phyloP scores from a whole-genome alignment of 306 rosid genomes.

The Leucaena leucocephala region DNA sequence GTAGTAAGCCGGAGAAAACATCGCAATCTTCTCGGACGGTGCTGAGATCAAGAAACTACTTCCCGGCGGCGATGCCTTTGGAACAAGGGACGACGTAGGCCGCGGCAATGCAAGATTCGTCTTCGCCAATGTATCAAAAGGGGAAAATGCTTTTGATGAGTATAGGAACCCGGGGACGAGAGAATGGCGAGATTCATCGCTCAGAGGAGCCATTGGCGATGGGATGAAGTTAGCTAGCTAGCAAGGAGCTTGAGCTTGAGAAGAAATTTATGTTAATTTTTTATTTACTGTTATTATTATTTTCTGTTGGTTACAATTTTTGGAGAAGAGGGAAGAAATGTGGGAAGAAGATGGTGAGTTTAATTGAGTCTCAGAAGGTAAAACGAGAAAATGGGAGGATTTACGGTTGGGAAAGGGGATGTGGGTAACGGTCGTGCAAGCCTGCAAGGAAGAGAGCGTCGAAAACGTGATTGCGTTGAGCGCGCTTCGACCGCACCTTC shows the following conservation, averaged over 20 bases:
- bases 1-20: slow-evolving; percentile 71
- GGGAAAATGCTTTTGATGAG: slow-evolving; percentile 41
- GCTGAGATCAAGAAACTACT: slow-evolving; percentile 47
- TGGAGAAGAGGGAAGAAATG: background rate
- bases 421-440: slow-evolving; percentile 7
- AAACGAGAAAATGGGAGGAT: slow-evolving; percentile 35
- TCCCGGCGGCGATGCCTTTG: slow-evolving; percentile 19
- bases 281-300: background rate
- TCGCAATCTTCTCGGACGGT: slow-evolving; percentile 52
- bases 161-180: slow-evolving; percentile 65
- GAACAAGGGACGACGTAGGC: slow-evolving; percentile 10
- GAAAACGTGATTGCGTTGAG: slow-evolving; percentile 33
- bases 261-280: background rate
- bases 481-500: background rate
- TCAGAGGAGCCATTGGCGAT: slow-evolving; percentile 49
- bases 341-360: background rate
- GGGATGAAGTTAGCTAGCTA: background rate
- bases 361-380: background rate
- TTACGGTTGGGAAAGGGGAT: slow-evolving; percentile 28
- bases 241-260: background rate
- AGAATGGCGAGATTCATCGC: slow-evolving; percentile 41
- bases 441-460: background rate
- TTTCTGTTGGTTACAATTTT: background rate
- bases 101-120: slow-evolving; percentile 25
- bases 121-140: slow-evolving; percentile 32